Evolutionary conservation across 164 flowering plant species (phyloP).

Genomic region (Santalum album): DNA sequence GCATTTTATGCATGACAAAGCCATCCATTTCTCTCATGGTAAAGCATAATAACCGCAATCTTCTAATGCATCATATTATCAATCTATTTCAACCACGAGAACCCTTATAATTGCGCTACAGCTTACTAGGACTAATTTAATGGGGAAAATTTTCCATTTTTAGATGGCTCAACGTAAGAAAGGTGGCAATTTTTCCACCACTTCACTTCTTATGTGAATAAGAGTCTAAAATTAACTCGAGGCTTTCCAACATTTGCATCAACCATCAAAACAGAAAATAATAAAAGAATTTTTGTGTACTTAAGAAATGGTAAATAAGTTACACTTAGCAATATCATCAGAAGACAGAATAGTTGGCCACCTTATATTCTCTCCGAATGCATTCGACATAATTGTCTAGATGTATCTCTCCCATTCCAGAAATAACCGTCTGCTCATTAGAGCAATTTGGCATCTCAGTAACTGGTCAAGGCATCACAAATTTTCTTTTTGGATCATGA

Average conservation of each 20-base stretch:
- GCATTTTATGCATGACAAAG: too few species aligned
- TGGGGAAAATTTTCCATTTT: too few species aligned
- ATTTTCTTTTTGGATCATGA: background rate
- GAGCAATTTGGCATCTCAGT: conserved; percentile 6
- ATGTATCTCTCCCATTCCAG: conserved; percentile 99
- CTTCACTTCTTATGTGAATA: conserved; percentile 96
- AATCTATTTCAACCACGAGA: too few species aligned
- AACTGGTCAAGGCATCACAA: background rate
- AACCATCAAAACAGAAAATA: conserved; percentile 40
- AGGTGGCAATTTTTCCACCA: too few species aligned
- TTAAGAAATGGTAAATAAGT: background rate
- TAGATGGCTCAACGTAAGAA: too few species aligned
- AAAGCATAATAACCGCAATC: too few species aligned
- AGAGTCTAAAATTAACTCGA: conserved; percentile 96
- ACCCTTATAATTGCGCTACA: too few species aligned
- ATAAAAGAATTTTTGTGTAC: conserved; percentile 1
- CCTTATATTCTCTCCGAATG: conserved; percentile 94
- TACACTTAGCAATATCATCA: too few species aligned
- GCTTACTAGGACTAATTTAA: too few species aligned
- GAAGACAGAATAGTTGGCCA: conserved; percentile 11
- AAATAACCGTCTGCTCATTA: conserved; percentile 72
- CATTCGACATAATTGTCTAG: conserved; percentile 98
- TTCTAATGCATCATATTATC: too few species aligned
- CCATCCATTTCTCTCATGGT: too few species aligned
- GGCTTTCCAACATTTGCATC: conserved; percentile 98